A percentile compares a stretch with the other conserved stretches of the same genome.
These are phyloP conservation scores for Fusarium albosuccineum DNA, from an alignment of 2,329 filamentous ascomycete species.

Conservation along the genomic window DNA sequence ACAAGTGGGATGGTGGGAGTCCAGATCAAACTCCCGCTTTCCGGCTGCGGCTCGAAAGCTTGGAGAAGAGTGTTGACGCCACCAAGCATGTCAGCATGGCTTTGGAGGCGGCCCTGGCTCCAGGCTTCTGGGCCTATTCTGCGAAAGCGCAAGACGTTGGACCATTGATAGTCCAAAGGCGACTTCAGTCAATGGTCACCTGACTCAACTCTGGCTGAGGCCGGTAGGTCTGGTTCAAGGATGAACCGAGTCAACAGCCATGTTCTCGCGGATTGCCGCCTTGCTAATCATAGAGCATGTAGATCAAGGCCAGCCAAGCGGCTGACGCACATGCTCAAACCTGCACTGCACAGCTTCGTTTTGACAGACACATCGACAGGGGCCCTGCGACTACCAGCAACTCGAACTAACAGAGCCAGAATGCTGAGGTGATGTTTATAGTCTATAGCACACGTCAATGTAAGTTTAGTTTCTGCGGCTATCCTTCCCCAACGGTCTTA, in stretches of 20 bases:
- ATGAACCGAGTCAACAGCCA: neutral
- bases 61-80: constrained; percentile 35
- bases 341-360: neutral
- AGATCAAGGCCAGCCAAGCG: neutral
- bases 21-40: constrained; percentile 31
- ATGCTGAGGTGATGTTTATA: neutral
- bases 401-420: neutral
- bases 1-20: constrained; percentile 5
- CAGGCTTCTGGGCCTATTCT: constrained; percentile 7
- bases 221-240: neutral
- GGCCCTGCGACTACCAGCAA: neutral
- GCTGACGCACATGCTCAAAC: constrained; percentile 1
- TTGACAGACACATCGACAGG: neutral
- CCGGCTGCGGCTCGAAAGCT: constrained; percentile 33
- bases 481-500: too few species aligned
- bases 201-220: constrained; percentile 14
- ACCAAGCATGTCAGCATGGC: constrained; percentile 37
- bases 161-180: constrained; percentile 7
- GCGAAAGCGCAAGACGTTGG: constrained; percentile 11
- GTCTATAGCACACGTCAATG: neutral
- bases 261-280: neutral
- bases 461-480: neutral
- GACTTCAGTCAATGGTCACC: constrained; percentile 18
- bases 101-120: constrained; percentile 21
- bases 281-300: constrained; percentile 3